Conservation (phyloP, 345 rosid species). For the Salix viminalis region DNA sequence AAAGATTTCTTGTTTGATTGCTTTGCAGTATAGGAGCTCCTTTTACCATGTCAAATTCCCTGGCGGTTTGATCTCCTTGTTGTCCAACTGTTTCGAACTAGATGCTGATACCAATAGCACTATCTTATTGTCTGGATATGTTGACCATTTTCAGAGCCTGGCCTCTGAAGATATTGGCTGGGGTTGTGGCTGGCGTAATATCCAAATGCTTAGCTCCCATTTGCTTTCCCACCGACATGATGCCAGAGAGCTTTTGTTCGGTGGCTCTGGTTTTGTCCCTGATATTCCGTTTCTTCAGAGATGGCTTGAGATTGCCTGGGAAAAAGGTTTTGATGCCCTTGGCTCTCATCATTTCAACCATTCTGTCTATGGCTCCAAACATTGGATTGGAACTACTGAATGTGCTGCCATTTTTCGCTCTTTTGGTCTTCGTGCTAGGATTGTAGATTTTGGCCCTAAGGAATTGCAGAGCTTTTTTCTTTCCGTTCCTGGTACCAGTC, state of each 20-base stretch:
- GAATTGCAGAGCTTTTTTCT: constrained; percentile 43
- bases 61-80: constrained; percentile 53
- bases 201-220: constrained; percentile 71
- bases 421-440: constrained; percentile 65
- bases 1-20: constrained; percentile 32
- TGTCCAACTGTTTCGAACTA: constrained; percentile 44
- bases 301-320: constrained; percentile 89
- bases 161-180: constrained; percentile 59
- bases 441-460: constrained; percentile 73
- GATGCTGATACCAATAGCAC: constrained; percentile 19
- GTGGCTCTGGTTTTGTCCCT: constrained; percentile 68
- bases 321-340: constrained; percentile 56
- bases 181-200: constrained; percentile 89
- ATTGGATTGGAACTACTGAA: constrained; percentile 71
- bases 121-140: constrained; percentile 40
- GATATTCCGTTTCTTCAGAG: constrained; percentile 62
- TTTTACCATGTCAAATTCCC: constrained; percentile 34
- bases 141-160: constrained; percentile 60
- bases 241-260: constrained; percentile 45
- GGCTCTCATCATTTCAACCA: constrained; percentile 59
- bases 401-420: constrained; percentile 74
- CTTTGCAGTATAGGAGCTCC: constrained; percentile 39
- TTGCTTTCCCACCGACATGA: constrained; percentile 49
- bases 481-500: constrained; percentile 60
- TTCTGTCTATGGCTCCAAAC: constrained; percentile 44